Conservation (phyloP, 2,329 filamentous ascomycete genomes). For the Fonsecaea multimorphosa region DNA sequence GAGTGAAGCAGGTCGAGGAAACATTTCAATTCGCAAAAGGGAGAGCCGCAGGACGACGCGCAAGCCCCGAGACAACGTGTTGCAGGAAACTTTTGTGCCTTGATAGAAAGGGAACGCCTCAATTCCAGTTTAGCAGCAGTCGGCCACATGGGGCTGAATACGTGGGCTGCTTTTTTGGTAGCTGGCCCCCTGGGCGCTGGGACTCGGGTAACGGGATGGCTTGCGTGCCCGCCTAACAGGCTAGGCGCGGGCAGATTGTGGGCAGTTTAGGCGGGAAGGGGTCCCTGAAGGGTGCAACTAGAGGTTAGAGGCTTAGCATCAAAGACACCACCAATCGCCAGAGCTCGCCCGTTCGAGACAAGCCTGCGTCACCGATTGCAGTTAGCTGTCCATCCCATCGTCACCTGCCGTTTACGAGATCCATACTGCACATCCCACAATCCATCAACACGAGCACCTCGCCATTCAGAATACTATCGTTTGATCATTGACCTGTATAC, state of each 20-base stretch:
- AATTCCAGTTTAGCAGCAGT: constrained; percentile 11
- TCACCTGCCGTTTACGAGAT: constrained; percentile 8
- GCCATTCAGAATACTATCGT: background rate
- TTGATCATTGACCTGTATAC: background rate
- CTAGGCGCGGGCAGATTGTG: constrained; percentile 7
- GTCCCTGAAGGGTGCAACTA: constrained; percentile 1
- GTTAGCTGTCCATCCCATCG: constrained; percentile 2
- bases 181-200: background rate
- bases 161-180: constrained; percentile 4
- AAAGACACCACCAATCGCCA: constrained; percentile 3
- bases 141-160: background rate
- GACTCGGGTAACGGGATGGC: constrained; percentile 6
- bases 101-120: constrained; percentile 2
- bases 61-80: constrained; percentile 6
- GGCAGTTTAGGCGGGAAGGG: constrained; percentile 17
- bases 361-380: constrained; percentile 14
- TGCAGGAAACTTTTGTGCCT: constrained; percentile 9
- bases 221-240: background rate
- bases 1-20: constrained; percentile 4
- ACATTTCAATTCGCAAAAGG: constrained; percentile 8
- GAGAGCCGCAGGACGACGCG: constrained; percentile 10
- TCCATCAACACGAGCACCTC: background rate
- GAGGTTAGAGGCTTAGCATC: background rate
- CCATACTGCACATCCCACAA: constrained; percentile 6
- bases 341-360: constrained; percentile 17